These are phyloP conservation scores for Clonostachys chloroleuca DNA, from an alignment of 2,329 filamentous ascomycete genomes.

Conservation along the genomic window DNA sequence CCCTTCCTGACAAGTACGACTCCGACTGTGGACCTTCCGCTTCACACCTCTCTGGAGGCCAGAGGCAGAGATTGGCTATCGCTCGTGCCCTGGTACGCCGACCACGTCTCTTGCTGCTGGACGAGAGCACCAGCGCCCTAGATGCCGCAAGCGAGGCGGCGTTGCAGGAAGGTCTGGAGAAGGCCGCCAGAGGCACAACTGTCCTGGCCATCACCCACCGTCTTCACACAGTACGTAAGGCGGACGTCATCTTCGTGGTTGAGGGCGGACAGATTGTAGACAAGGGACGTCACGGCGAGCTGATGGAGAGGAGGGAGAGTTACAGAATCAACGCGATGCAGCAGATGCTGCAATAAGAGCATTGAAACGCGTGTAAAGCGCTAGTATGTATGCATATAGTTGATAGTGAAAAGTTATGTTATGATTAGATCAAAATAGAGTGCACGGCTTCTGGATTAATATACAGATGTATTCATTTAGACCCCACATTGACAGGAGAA, in stretches of 20 bases:
- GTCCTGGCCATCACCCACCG: constrained; percentile 38
- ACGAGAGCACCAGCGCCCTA: constrained; percentile 66
- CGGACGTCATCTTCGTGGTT: constrained; percentile 36
- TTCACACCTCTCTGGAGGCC: constrained; percentile 63
- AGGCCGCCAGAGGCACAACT: constrained; percentile 30
- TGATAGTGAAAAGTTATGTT: no score
- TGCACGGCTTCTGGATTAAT: no score
- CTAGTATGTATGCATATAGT: no score
- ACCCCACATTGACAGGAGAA: no score
- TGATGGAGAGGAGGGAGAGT: constrained; percentile 16
- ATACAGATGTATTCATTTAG: no score
- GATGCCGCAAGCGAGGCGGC: constrained; percentile 56
- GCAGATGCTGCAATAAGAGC: constrained; percentile 15
- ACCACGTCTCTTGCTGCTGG: constrained; percentile 62
- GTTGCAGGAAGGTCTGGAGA: constrained; percentile 54
- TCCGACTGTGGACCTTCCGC: constrained; percentile 58
- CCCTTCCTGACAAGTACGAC: constrained; percentile 51
- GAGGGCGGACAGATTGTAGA: constrained; percentile 32
- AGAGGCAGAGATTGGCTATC: constrained; percentile 66
- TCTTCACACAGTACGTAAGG: constrained; percentile 34
- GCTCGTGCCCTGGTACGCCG: constrained; percentile 61
- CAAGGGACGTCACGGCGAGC: constrained; percentile 9
- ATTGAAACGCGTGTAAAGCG: no score
- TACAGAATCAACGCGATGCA: constrained; percentile 24
- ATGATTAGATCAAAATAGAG: no score